phyloP scores from a whole-genome alignment of 2,329 filamentous ascomycete genomes.

The Sporothrix inflata region DNA sequence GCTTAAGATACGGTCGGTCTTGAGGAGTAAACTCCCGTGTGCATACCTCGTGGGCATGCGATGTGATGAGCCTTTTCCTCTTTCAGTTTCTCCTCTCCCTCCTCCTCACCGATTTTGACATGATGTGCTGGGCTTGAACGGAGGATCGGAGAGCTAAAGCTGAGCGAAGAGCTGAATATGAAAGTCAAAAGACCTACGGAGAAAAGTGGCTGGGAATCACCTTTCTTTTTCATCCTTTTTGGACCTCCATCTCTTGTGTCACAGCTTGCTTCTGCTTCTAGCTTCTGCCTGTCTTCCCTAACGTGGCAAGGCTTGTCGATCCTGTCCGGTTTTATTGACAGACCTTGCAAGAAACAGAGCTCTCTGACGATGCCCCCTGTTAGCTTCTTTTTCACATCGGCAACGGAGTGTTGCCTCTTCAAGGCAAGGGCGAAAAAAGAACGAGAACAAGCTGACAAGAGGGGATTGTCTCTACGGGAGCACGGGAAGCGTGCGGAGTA shows the following conservation, averaged over 20 bases:
- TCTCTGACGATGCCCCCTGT: neutral
- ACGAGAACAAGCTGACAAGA: neutral
- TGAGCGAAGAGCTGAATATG: neutral
- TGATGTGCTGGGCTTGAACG: neutral
- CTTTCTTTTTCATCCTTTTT: neutral
- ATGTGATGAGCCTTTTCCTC: neutral
- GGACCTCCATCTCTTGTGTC: too few species aligned
- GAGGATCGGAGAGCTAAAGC: neutral
- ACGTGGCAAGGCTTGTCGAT: neutral
- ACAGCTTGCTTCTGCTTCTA: neutral
- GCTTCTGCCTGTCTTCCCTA: neutral
- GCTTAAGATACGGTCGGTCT: slow-evolving; percentile 1
- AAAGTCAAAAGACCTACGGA: too few species aligned
- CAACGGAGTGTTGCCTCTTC: slow-evolving; percentile 16
- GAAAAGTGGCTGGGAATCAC: neutral
- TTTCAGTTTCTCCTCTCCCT: neutral
- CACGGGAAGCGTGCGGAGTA: neutral
- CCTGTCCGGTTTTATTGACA: neutral
- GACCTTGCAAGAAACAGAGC: neutral
- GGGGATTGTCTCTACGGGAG: neutral
- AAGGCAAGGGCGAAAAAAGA: neutral
- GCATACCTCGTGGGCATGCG: neutral
- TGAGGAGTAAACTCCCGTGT: neutral
- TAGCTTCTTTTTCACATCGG: neutral
- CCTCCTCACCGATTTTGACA: neutral